Conservation (phyloP, 2,329 filamentous ascomycete genomes). For the Xylaria sp. region DNA sequence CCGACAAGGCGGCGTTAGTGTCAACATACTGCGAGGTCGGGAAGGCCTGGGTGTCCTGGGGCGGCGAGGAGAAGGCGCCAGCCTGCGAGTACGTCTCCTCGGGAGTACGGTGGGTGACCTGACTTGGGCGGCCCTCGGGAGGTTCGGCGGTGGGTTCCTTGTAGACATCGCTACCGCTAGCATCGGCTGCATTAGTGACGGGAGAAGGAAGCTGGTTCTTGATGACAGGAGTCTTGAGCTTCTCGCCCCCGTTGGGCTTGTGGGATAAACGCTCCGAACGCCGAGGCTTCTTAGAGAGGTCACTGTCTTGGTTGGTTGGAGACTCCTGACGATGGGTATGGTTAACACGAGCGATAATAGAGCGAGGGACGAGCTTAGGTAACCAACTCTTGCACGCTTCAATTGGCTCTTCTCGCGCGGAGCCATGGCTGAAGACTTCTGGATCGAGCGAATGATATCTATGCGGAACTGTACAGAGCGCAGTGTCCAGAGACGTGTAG, state of each 20-base stretch:
- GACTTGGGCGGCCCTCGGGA: slow-evolving; percentile 68
- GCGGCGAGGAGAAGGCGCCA: slow-evolving; percentile 67
- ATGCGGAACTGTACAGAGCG: slow-evolving; percentile 6
- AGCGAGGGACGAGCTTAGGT: slow-evolving; percentile 30
- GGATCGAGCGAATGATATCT: slow-evolving; percentile 11
- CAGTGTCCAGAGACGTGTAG: background rate
- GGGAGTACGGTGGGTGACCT: slow-evolving; percentile 62
- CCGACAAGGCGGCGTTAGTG: slow-evolving; percentile 75
- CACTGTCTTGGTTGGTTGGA: slow-evolving; percentile 70
- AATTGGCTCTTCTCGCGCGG: slow-evolving; percentile 83
- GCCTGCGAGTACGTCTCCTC: slow-evolving; percentile 59
- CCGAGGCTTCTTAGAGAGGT: slow-evolving; percentile 81
- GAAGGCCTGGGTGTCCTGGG: slow-evolving; percentile 70
- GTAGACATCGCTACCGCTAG: slow-evolving; percentile 61
- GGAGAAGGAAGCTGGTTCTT: slow-evolving; percentile 80
- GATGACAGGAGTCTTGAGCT: slow-evolving; percentile 67
- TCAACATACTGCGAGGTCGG: slow-evolving; percentile 78
- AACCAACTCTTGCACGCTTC: slow-evolving; percentile 80
- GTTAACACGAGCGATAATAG: slow-evolving; percentile 37
- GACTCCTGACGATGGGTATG: slow-evolving; percentile 42
- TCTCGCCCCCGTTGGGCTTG: slow-evolving; percentile 53
- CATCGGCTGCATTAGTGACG: slow-evolving; percentile 68
- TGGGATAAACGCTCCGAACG: slow-evolving; percentile 78
- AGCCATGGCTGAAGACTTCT: slow-evolving; percentile 59
- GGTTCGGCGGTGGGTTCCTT: slow-evolving; percentile 81